Evolutionary conservation across 192 early-diverging fungal species (phyloP).

Genomic region (Polychytrium aggregatum): DNA sequence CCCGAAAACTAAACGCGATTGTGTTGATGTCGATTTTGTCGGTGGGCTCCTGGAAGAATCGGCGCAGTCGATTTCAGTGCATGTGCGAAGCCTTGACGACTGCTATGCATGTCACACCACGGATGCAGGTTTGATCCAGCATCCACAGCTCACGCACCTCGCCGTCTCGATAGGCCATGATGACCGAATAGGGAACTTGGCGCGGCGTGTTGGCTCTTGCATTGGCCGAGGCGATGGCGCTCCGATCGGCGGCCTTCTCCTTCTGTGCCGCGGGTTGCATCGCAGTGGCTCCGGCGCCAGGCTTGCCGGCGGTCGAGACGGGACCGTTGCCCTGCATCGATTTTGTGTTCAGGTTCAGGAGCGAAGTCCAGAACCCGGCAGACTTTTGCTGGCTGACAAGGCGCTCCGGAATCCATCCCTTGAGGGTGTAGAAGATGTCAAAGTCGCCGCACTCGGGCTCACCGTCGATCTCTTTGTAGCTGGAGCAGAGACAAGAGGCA

Average conservation of each 20-base stretch:
- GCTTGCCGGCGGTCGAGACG: background rate
- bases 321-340: conserved; percentile 5
- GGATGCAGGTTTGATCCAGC: too few species aligned
- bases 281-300: conserved; percentile 2
- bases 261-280: background rate
- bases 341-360: conserved; percentile 15
- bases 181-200: conserved; percentile 19
- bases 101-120: too few species aligned
- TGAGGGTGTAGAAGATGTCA: conserved; percentile 33
- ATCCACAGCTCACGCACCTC: conserved; percentile 8
- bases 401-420: conserved; percentile 39
- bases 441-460: conserved; percentile 37
- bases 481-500: background rate
- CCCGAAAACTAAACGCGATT: conserved; percentile 18
- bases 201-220: too few species aligned
- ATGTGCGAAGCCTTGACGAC: too few species aligned
- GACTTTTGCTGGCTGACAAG: conserved; percentile 13
- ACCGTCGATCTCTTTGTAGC: conserved; percentile 24
- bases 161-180: conserved; percentile 17
- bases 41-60: background rate
- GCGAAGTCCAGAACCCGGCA: conserved; percentile 5
- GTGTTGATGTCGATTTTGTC: conserved; percentile 28
- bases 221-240: conserved; percentile 2
- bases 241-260: too few species aligned
- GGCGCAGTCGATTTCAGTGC: too few species aligned